phyloP scores from a whole-genome alignment of 768 basidiomycete species.

The Pulveroboletus sp. region DNA sequence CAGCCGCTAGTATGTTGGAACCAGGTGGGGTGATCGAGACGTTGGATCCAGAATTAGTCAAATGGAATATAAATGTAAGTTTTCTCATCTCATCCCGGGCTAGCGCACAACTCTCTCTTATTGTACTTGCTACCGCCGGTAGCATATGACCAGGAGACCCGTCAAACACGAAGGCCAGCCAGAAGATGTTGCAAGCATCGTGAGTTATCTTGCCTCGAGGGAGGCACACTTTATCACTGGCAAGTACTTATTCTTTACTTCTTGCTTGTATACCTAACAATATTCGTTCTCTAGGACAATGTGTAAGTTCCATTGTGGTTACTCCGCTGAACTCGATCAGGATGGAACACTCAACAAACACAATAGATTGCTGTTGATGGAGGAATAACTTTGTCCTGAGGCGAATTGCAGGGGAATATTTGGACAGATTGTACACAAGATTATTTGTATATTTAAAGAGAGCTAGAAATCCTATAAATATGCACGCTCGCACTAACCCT shows the following conservation, averaged over 20 bases:
- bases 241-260: not conserved
- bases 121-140: not conserved
- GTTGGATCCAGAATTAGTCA: not conserved
- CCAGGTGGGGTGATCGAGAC: not conserved
- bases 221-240: not conserved
- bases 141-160: not conserved
- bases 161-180: not conserved
- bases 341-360: not conserved
- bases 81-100: no score
- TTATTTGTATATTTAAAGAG: no score
- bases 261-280: not conserved
- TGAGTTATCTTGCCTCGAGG: not conserved
- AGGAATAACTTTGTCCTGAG: slow-evolving; percentile 10
- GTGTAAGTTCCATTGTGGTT: slow-evolving; percentile 12
- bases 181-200: not conserved
- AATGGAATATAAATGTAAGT: no score
- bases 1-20: not conserved
- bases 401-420: no score
- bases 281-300: slow-evolving; percentile 17
- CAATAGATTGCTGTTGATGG: slow-evolving; percentile 21
- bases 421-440: no score
- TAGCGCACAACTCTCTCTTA: not conserved
- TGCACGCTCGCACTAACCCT: no score
- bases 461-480: no score
- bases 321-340: not conserved